These are phyloP conservation scores for Excoecaria agallocha DNA, from an alignment of 345 rosid species.

Conservation along the genomic window DNA sequence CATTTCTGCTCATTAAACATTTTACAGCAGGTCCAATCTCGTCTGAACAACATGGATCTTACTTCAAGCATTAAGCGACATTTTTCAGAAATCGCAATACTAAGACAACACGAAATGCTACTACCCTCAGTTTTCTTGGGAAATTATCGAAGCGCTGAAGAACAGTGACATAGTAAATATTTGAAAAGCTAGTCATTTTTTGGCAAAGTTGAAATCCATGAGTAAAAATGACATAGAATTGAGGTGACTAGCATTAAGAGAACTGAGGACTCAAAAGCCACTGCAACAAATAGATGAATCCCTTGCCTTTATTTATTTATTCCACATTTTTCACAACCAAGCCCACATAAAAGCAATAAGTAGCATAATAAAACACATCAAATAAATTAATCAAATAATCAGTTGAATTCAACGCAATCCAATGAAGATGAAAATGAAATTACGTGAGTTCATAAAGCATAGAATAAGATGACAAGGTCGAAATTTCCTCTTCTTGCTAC, in stretches of 20 bases:
- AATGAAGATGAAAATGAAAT: background rate
- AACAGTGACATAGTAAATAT: background rate
- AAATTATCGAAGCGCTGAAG: background rate
- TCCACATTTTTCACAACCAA: background rate
- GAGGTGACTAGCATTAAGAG: background rate
- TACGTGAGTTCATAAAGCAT: too few species aligned
- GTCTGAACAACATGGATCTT: background rate
- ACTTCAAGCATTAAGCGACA: background rate
- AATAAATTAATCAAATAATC: background rate
- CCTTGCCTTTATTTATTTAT: background rate
- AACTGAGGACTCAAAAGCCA: background rate
- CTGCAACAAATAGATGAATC: background rate
- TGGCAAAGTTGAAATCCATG: background rate
- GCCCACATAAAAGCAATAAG: background rate
- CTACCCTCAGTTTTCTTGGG: background rate
- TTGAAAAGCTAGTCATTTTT: background rate
- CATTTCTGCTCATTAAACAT: background rate
- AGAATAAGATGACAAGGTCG: background rate
- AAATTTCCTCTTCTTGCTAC: background rate
- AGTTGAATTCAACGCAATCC: background rate
- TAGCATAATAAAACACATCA: background rate
- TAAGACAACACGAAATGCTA: background rate
- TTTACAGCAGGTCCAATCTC: background rate
- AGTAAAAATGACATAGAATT: background rate
- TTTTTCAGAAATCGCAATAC: background rate